Conservation (phyloP, 2,329 filamentous ascomycete genomes). For the Venturia pyrina region DNA sequence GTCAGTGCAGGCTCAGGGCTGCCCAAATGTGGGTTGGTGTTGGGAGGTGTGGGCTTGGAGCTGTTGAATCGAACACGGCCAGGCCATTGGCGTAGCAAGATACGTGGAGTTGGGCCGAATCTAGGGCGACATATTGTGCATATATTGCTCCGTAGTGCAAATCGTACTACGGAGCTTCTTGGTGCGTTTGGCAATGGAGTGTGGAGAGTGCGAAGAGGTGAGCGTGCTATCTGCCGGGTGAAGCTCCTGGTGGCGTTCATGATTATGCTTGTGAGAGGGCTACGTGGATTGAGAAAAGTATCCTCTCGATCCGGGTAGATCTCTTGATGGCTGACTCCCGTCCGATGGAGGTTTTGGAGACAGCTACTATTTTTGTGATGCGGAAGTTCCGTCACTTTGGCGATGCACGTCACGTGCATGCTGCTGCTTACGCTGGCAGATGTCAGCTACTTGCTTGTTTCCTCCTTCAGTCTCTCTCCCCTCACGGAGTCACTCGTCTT, state of each 20-base stretch:
- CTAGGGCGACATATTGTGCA: not conserved
- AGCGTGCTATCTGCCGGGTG: not conserved
- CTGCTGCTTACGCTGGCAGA: not conserved
- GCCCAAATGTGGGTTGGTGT: slow-evolving; percentile 31
- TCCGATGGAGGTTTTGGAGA: not conserved
- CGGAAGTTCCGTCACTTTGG: no score
- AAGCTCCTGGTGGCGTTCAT: not conserved
- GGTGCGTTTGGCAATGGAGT: not conserved
- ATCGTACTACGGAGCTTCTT: not conserved
- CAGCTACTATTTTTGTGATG: no score
- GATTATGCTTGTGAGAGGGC: not conserved
- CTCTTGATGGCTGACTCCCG: not conserved
- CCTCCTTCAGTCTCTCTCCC: not conserved
- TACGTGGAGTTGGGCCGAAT: not conserved
- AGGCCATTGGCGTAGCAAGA: not conserved
- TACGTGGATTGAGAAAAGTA: not conserved
- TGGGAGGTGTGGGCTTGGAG: slow-evolving; percentile 15
- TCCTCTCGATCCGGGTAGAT: not conserved
- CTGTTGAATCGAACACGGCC: slow-evolving; percentile 1
- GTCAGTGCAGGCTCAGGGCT: slow-evolving; percentile 36
- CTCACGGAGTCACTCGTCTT: not conserved
- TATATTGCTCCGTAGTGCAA: not conserved
- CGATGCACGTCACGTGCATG: not conserved
- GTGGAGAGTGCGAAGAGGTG: not conserved
- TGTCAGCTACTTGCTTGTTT: no score